Evolutionary conservation across 352 stramenopile genomes (phyloP), one percentile per base, ranked within the genome.

Genomic region (Globisporangium ultimum): DNA sequence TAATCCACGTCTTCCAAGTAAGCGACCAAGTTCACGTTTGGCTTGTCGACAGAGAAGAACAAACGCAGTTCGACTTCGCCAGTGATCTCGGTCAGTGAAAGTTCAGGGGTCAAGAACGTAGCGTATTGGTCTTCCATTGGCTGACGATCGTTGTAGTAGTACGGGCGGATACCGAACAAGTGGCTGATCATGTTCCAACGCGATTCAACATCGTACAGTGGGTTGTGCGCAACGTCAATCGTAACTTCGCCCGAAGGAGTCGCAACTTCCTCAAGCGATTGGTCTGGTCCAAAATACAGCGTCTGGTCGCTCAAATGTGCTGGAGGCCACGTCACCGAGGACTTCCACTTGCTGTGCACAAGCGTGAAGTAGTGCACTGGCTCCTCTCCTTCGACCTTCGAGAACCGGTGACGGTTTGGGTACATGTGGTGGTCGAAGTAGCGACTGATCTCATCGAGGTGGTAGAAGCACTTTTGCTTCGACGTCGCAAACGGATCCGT

Each of bases 341-440:
- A 70, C 61, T 91, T 90, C 84, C 84, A 93, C 54, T 76, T 76
- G 58, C 80, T 80, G 68, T 93, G 81, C 15, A 81, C 84, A 48
- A 91, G 62, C 15, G 81, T 85, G 64, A 79, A 93, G 68, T 90
- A 93, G 71, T 93, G 84, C 50, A 93, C 79, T 22, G 81, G 80
- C 50, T 88, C 69, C 41, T 93, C 84, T 7, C 80, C 70, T 36
- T 89, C 75, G n/a, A 91, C 36, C 48, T 71, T 67, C 17, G 80
- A 72, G 47, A 86, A 67, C 54, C 72, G 66, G 42, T 76, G 71
- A 52, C 82, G 81, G 48, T 89, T 84, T 18, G 58, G 48, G 68
- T 87, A 93, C 63, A 89, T 66, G 66, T 91, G 84, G 71, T 88
- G 73, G 56, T 93, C 84, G 51, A 93, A 86, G 76, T 91, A 93